Evolutionary conservation across 2,329 filamentous ascomycete genomes (phyloP).

Genomic region (Rhynchosporium secalis): DNA sequence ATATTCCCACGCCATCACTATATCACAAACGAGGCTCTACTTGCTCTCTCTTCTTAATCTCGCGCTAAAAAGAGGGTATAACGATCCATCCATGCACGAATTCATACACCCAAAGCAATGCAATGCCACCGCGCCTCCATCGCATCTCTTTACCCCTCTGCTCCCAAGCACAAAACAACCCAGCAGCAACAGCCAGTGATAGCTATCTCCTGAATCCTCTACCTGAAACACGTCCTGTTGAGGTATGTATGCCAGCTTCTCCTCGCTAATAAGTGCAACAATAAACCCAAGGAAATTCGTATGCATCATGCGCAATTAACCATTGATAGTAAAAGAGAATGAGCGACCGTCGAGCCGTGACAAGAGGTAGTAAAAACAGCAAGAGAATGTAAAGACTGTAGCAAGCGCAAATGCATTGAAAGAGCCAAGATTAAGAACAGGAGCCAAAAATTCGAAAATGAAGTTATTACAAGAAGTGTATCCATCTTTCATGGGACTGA

Average conservation of each 20-base stretch:
- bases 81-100: conserved; percentile 20
- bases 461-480: conserved; percentile 23
- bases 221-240: background rate
- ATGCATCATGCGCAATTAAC: conserved; percentile 16
- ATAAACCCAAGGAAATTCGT: conserved; percentile 23
- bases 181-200: conserved; percentile 19
- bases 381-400: conserved; percentile 24
- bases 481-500: conserved; percentile 10
- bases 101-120: conserved; percentile 19
- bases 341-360: conserved; percentile 19
- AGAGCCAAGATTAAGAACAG: conserved; percentile 21
- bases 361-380: conserved; percentile 9
- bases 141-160: background rate
- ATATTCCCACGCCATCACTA: background rate
- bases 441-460: conserved; percentile 16
- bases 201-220: conserved; percentile 5
- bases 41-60: background rate
- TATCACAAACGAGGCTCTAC: background rate
- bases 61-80: conserved; percentile 26
- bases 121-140: conserved; percentile 20
- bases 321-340: conserved; percentile 2
- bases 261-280: conserved; percentile 9
- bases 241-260: conserved; percentile 6
- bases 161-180: conserved; percentile 9
- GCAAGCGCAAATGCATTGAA: conserved; percentile 17